phyloP scores from a whole-genome alignment of 2,329 filamentous ascomycete species.

The Alternaria ventricosa region DNA sequence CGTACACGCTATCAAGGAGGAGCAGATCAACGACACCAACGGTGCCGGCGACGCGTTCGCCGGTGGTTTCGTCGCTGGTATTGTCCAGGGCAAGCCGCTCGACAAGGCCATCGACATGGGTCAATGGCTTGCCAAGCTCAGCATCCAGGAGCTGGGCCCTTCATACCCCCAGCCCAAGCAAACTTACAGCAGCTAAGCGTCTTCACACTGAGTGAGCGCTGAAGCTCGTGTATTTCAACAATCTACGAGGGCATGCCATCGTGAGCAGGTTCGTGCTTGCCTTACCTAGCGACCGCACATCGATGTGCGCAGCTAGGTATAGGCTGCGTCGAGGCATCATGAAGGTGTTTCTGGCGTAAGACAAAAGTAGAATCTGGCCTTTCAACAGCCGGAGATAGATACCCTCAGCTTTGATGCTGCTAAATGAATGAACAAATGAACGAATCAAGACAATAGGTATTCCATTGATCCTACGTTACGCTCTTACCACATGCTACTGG shows the following conservation, averaged over 20 bases:
- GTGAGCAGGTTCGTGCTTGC: slow-evolving; percentile 2
- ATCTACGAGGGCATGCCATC: slow-evolving; percentile 40
- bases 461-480: too few relatives aligned
- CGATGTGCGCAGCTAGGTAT: neutral
- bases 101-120: slow-evolving; percentile 85
- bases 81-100: slow-evolving; percentile 83
- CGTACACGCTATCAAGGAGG: slow-evolving; percentile 78
- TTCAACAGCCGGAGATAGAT: slow-evolving; percentile 32
- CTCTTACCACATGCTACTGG: too few relatives aligned
- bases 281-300: neutral
- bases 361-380: slow-evolving; percentile 15
- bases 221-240: slow-evolving; percentile 51
- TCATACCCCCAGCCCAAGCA: slow-evolving; percentile 66
- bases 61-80: slow-evolving; percentile 87
- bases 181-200: slow-evolving; percentile 48
- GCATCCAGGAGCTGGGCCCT: slow-evolving; percentile 93
- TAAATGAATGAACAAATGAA: slow-evolving; percentile 2
- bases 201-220: slow-evolving; percentile 33
- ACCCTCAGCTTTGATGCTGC: slow-evolving; percentile 18
- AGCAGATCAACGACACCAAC: slow-evolving; percentile 92
- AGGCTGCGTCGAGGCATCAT: neutral
- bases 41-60: slow-evolving; percentile 97
- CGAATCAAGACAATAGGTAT: neutral
- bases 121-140: slow-evolving; percentile 93
- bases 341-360: slow-evolving; percentile 4